Percentiles rank a stretch among this genome's conserved stretches.
Evolutionary conservation across 2,329 filamentous ascomycete genomes (phyloP).

Genomic region (Colletotrichum aenigma): DNA sequence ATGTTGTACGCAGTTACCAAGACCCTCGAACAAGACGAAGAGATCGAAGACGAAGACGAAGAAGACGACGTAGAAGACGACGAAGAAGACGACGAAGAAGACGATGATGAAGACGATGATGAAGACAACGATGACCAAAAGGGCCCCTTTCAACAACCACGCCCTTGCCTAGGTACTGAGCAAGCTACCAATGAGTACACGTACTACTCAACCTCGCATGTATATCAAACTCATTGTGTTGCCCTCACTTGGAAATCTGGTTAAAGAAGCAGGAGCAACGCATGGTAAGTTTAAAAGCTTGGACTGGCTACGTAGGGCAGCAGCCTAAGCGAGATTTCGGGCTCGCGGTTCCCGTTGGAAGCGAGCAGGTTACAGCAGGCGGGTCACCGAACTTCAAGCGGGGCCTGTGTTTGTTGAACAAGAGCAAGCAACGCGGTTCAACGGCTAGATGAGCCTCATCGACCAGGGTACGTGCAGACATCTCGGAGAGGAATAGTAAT

Average conservation of each 20-base stretch:
- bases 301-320: not conserved
- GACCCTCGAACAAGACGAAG: not conserved
- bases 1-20: not conserved
- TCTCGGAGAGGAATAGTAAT: not conserved
- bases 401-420: not conserved
- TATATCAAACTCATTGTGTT: not conserved
- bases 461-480: not conserved
- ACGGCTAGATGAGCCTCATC: not conserved
- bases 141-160: fast-evolving
- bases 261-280: not conserved
- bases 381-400: not conserved
- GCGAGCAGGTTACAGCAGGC: not conserved
- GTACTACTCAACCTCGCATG: not conserved
- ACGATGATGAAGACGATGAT: not conserved
- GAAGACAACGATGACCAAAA: not conserved
- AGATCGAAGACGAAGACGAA: not conserved
- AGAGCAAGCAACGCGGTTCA: not conserved
- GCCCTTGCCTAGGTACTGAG: not conserved
- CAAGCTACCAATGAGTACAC: not conserved
- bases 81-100: not conserved
- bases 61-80: not conserved
- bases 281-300: not conserved
- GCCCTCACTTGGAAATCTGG: not conserved
- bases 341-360: not conserved
- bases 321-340: not conserved